Evolutionary conservation across 2,329 filamentous ascomycete genomes (phyloP).

Genomic region (Arthrinium puccinioides): DNA sequence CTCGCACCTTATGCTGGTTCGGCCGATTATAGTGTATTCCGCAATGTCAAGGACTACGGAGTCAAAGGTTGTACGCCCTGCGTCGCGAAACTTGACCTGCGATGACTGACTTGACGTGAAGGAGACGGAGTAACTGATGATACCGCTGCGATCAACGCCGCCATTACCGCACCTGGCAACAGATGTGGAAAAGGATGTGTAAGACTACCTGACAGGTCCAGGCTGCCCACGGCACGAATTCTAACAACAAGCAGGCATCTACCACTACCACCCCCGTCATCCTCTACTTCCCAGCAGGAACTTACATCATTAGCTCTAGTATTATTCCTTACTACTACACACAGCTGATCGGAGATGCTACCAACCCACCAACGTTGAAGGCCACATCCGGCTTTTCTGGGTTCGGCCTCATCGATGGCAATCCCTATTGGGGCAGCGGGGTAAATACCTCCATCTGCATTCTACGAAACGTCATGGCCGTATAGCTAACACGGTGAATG

Average conservation of each 20-base stretch:
- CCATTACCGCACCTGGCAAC: constrained; percentile 30
- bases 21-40: constrained; percentile 34
- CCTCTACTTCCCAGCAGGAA: constrained; percentile 38
- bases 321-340: constrained; percentile 60
- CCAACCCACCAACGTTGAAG: constrained; percentile 45
- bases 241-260: constrained; percentile 21
- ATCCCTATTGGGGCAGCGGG: constrained; percentile 41
- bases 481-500: too few relatives aligned
- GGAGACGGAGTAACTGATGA: constrained; percentile 38
- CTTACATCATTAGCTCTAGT: constrained; percentile 47
- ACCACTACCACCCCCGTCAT: constrained; percentile 32
- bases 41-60: constrained; percentile 41
- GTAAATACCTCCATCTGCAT: too few relatives aligned
- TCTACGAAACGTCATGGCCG: too few relatives aligned
- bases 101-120: constrained; percentile 11
- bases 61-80: constrained; percentile 27
- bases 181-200: constrained; percentile 35
- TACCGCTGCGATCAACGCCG: constrained; percentile 37
- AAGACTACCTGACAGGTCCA: constrained; percentile 10
- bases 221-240: background rate
- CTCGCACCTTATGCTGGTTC: constrained; percentile 31
- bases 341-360: constrained; percentile 54
- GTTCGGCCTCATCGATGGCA: constrained; percentile 50
- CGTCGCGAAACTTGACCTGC: background rate
- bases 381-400: constrained; percentile 45